phyloP scores from a whole-genome alignment of 495 filamentous ascomycete species.

The Daldinia loculata region DNA sequence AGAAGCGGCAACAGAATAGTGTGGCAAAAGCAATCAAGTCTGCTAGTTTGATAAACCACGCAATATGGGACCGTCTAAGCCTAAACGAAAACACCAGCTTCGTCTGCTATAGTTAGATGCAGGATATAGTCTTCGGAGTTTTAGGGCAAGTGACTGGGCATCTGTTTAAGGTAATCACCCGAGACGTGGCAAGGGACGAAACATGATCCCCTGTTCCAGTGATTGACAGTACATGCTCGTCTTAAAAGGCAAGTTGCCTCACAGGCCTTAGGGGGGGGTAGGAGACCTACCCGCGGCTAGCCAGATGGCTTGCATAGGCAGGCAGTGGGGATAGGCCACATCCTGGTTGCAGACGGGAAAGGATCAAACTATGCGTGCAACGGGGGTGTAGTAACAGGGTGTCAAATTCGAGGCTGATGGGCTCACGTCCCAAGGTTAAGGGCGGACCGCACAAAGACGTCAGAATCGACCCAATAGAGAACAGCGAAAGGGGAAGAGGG shows the following conservation, averaged over 20 bases:
- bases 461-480: constrained; percentile 41
- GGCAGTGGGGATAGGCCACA: constrained; percentile 45
- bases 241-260: constrained; percentile 46
- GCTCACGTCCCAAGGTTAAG: constrained; percentile 39
- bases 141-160: constrained; percentile 34
- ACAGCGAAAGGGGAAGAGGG: constrained; percentile 34
- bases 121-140: constrained; percentile 36
- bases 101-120: constrained; percentile 34
- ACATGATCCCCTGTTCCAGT: constrained; percentile 49
- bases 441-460: constrained; percentile 30
- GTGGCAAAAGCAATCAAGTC: constrained; percentile 41
- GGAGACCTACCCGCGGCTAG: constrained; percentile 46
- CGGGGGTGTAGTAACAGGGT: constrained; percentile 44
- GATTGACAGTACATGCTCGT: constrained; percentile 49
- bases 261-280: constrained; percentile 27
- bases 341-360: constrained; percentile 50
- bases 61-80: constrained; percentile 36
- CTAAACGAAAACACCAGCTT: constrained; percentile 30
- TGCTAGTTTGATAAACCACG: constrained; percentile 35
- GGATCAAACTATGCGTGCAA: constrained; percentile 46
- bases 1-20: constrained; percentile 33
- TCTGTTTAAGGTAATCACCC: constrained; percentile 40
- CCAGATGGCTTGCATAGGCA: constrained; percentile 50
- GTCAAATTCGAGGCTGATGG: constrained; percentile 47
- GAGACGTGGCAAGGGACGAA: constrained; percentile 47